Base-by-base conservation (phyloP, 495 filamentous ascomycete genomes). In the Physcia stellaris region DNA sequence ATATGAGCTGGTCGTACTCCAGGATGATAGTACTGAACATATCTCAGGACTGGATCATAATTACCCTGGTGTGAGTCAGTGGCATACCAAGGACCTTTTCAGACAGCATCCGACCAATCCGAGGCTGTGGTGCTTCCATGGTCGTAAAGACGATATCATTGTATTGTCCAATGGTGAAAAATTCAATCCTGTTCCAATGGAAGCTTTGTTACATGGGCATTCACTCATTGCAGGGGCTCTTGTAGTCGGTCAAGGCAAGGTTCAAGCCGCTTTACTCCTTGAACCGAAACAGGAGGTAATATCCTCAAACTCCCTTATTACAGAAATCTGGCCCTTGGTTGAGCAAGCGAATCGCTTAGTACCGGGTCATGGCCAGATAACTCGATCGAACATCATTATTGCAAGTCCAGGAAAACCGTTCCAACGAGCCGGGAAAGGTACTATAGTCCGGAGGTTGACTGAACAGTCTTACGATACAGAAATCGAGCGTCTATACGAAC, bases 161-260 rank as follows among this genome's bases (percentile, higher is more conserved):
- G 71, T 77, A 7, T 65, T 78, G 40, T 68, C 64, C 2, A 76
- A 67, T 45, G 74, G 70, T 16, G 71, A 76, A 53, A 80, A 76
- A 50, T 49, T 74, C 4, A 75, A 77, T 43, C 72, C 73, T 1
- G 51, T 71, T 5, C 52, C 54, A 2, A 59, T 76, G 16, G 74
- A 80, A 43, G 43, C 50, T 6, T 53, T 46, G 2, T 39, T 80
- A 13, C 37, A 44, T 21, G 52, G 42, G 6, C 62, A 70, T 35
- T 57, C 68, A 0, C 42, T 52, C 9, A 51, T 78, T 19, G 57
- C 56, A 13, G 60, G 59, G 1, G 71, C 64, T 0, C 21, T 78
- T 1, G 63, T 79, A 1, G 58, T 69, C 6, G 75, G 75, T 2
- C 44, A 60, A 16, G 51, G 55, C 31, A 54, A 49, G 22, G 71